Percentiles rank a stretch among this genome's conserved stretches.
These are phyloP conservation scores for Xerophyta viscosa DNA, from an alignment of 106 monocot species.

Conservation along the genomic window DNA sequence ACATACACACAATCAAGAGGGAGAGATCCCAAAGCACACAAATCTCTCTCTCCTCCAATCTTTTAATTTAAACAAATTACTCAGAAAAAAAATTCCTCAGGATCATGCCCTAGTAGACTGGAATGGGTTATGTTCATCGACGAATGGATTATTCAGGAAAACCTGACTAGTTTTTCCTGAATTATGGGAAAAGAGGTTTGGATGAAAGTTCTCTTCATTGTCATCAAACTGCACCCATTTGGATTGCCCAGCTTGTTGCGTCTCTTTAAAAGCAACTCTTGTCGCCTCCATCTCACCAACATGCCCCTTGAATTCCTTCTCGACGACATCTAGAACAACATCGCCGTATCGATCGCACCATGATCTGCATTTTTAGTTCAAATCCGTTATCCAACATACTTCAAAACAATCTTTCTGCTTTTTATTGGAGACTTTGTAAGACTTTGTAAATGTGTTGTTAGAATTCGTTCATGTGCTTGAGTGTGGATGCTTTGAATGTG, in stretches of 20 bases:
- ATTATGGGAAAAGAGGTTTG: constrained; percentile 45
- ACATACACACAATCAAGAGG: no score
- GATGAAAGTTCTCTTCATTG: constrained; percentile 48
- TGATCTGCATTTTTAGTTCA: constrained; percentile 28
- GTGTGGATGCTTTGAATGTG: no score
- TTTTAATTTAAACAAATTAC: no score
- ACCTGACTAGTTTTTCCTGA: constrained; percentile 1
- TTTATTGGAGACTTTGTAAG: no score
- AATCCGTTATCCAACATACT: no score
- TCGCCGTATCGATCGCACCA: constrained; percentile 72
- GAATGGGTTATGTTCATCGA: constrained; percentile 30
- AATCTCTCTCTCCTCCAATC: no score
- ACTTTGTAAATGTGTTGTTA: no score
- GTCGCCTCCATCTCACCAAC: constrained; percentile 48
- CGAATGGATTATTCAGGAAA: constrained; percentile 22
- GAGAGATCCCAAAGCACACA: no score
- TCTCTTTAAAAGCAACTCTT: constrained; percentile 8
- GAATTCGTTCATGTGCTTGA: no score
- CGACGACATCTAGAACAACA: constrained; percentile 53
- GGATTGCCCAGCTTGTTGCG: neutral
- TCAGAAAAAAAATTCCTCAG: no score
- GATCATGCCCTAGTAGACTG: constrained; percentile 9
- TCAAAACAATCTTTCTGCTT: no score
- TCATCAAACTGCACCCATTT: constrained; percentile 25
- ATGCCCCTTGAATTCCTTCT: constrained; percentile 79